A percentile compares a stretch with the other conserved stretches of the same genome.
phyloP scores from a whole-genome alignment of 306 rosid species.

The Sesbania bispinosa region DNA sequence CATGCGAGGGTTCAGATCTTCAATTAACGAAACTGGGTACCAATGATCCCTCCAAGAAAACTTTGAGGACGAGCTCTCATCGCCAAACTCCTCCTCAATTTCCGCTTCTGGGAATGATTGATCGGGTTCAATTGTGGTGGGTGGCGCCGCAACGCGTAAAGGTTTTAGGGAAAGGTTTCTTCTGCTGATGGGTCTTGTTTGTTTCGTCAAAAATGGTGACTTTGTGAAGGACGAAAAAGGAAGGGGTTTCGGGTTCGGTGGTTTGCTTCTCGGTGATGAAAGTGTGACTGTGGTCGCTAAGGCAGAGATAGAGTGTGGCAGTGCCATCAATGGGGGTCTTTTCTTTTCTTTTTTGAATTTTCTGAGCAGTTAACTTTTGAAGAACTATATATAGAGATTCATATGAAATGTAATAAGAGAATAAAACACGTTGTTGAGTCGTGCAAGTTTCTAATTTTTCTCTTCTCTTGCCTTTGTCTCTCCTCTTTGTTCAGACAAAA shows the following conservation, averaged over 20 bases:
- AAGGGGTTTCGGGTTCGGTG: slow-evolving; percentile 27
- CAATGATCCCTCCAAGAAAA: slow-evolving; percentile 97
- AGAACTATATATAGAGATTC: neutral
- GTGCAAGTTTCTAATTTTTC: slow-evolving; percentile 49
- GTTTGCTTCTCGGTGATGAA: slow-evolving; percentile 33
- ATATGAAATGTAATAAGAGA: neutral
- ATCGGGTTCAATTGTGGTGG: slow-evolving; percentile 47
- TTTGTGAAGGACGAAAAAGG: slow-evolving; percentile 31
- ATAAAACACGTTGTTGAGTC: neutral
- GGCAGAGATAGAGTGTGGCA: slow-evolving; percentile 43
- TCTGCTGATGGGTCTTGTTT: slow-evolving; percentile 26
- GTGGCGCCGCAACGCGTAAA: slow-evolving; percentile 64
- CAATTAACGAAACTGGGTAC: slow-evolving; percentile 93
- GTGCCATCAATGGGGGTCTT: slow-evolving; percentile 47
- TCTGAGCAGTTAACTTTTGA: neutral
- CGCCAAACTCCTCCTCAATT: slow-evolving; percentile 38
- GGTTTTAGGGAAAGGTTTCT: slow-evolving; percentile 29
- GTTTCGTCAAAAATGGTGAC: neutral
- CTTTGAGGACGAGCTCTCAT: slow-evolving; percentile 54
- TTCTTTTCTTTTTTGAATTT: neutral
- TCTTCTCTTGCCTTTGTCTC: neutral
- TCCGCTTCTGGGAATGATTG: slow-evolving; percentile 28
- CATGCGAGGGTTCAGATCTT: slow-evolving; percentile 69
- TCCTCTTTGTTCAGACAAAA: slow-evolving; percentile 12
- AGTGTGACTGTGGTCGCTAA: slow-evolving; percentile 42